These are phyloP conservation scores for Brassica balearica DNA, from an alignment of 441 rosid genomes.

Conservation along the genomic window DNA sequence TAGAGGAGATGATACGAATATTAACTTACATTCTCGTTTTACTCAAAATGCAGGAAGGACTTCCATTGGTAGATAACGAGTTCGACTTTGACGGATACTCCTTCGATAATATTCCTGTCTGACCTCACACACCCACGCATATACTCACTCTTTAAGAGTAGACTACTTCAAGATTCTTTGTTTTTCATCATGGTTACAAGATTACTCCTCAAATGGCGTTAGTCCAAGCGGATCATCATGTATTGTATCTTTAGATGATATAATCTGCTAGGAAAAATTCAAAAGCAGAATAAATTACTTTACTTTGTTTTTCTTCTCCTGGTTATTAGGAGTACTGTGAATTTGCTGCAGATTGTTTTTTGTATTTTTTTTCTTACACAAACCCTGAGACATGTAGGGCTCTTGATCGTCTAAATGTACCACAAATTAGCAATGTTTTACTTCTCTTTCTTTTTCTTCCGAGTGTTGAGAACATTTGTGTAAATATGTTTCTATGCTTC, in stretches of 20 bases:
- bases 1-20: background rate
- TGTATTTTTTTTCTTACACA: conserved; percentile 22
- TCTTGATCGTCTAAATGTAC: conserved; percentile 33
- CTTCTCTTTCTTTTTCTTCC: background rate
- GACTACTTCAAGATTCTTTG: conserved; percentile 36
- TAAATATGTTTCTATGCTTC: conserved; percentile 28
- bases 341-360: conserved; percentile 18
- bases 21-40: no score
- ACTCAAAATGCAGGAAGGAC: conserved; percentile 56
- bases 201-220: background rate
- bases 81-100: conserved; percentile 84
- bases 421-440: conserved; percentile 16
- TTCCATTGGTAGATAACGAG: conserved; percentile 64
- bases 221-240: conserved; percentile 8
- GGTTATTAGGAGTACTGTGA: conserved; percentile 20
- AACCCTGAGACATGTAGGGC: conserved; percentile 25
- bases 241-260: conserved; percentile 24
- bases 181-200: conserved; percentile 2
- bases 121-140: conserved; percentile 22
- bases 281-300: background rate
- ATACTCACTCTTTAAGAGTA: conserved; percentile 20
- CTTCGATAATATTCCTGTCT: conserved; percentile 75
- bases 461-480: conserved; percentile 34
- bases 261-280: background rate
- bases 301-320: background rate